These are phyloP conservation scores for Rhodotorula sp. DNA, from an alignment of 1,284 basidiomycete species.

Conservation along the genomic window DNA sequence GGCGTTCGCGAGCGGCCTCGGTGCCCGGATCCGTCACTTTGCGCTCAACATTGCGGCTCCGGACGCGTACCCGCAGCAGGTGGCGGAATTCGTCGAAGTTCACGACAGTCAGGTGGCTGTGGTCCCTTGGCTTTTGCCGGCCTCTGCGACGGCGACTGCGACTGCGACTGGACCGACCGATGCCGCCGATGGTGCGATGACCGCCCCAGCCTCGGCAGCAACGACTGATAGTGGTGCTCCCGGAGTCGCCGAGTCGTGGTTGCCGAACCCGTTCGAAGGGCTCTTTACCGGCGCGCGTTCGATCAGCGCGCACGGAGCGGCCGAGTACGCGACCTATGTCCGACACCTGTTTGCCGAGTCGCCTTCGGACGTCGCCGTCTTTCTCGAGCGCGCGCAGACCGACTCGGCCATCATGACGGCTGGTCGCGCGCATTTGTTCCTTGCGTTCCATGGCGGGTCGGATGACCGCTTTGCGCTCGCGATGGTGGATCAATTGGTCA, in stretches of 20 bases:
- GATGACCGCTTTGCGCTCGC: conserved; percentile 81
- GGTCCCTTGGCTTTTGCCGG: conserved; percentile 68
- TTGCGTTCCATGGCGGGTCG: conserved; percentile 88
- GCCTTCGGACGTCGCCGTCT: conserved; percentile 62
- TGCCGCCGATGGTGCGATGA: too few species aligned
- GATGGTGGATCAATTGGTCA: conserved; percentile 74
- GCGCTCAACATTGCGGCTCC: conserved; percentile 65
- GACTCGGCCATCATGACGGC: neutral
- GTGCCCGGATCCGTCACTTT: conserved; percentile 61
- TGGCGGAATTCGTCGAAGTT: conserved; percentile 64
- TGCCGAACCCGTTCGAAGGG: conserved; percentile 59
- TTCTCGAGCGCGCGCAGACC: conserved; percentile 53
- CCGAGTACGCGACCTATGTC: conserved; percentile 61
- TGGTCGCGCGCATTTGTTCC: conserved; percentile 62
- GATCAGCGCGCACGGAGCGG: conserved; percentile 37
- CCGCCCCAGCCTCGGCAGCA: neutral
- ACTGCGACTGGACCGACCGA: conserved; percentile 1
- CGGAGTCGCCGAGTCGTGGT: conserved; percentile 37
- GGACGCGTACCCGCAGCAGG: conserved; percentile 66
- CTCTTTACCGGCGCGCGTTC: conserved; percentile 56
- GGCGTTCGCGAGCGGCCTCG: conserved; percentile 73
- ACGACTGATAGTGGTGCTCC: conserved; percentile 24
- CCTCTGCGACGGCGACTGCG: neutral
- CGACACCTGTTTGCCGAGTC: conserved; percentile 69
- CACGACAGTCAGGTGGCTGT: conserved; percentile 70